Evolutionary conservation across 441 rosid genomes (phyloP).

Genomic region (Aquilaria agallochum): DNA sequence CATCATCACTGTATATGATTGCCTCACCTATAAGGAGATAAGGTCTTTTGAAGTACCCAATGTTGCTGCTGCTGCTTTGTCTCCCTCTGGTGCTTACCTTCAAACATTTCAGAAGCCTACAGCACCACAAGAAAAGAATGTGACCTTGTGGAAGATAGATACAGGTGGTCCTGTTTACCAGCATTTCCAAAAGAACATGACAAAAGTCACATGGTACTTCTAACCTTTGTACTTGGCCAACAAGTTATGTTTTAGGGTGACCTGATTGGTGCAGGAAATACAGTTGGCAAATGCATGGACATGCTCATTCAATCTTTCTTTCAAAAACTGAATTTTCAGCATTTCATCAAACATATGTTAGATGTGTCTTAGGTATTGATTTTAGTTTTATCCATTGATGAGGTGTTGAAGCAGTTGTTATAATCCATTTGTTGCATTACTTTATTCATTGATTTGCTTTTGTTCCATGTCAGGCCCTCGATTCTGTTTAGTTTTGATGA

Average conservation of each 20-base stretch:
- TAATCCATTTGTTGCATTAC: no score
- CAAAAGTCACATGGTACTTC: constrained; percentile 72
- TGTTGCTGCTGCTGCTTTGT: constrained; percentile 58
- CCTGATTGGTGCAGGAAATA: no score
- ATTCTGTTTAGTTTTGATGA: constrained; percentile 77
- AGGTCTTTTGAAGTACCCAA: constrained; percentile 53
- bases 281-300: no score
- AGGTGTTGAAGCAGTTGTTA: no score
- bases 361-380: no score
- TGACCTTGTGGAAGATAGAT: constrained; percentile 55
- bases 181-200: constrained; percentile 74
- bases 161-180: constrained; percentile 63
- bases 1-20: constrained; percentile 52
- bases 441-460: constrained; percentile 7
- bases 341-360: no score
- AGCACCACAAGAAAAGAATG: constrained; percentile 80
- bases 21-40: constrained; percentile 49
- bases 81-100: constrained; percentile 75
- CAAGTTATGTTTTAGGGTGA: no score
- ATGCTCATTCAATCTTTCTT: no score
- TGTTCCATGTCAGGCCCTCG: constrained; percentile 59
- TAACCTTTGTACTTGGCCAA: no score
- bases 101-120: constrained; percentile 83
- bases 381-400: no score
- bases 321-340: no score